These are phyloP conservation scores for Puccinia horiana DNA, from an alignment of 1,284 basidiomycete genomes.

Conservation along the genomic window DNA sequence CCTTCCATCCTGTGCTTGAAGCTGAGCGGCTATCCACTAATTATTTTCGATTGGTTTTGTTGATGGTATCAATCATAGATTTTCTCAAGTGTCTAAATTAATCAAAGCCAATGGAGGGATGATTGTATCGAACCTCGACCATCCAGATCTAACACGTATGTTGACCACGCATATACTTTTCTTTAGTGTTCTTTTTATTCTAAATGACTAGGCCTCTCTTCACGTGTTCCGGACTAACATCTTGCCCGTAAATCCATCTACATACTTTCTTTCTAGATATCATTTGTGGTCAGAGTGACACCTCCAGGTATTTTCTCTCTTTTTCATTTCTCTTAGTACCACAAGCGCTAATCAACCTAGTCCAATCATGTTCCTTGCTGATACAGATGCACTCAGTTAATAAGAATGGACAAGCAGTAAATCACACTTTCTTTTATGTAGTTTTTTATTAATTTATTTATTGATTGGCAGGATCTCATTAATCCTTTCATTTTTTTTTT, in stretches of 20 bases:
- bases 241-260: not conserved
- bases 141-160: constrained; percentile 40
- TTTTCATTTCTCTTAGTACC: not conserved
- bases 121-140: not conserved
- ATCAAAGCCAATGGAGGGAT: constrained; percentile 13
- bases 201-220: not conserved
- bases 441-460: not conserved
- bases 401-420: not conserved
- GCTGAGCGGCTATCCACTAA: not conserved
- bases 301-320: constrained; percentile 26
- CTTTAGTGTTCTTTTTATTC: not conserved
- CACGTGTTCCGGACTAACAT: too few species aligned
- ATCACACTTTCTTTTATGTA: not conserved
- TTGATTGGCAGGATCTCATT: not conserved
- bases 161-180: not conserved
- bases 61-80: not conserved
- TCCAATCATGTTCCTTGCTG: not conserved
- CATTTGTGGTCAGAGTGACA: constrained; percentile 25
- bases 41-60: not conserved
- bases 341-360: not conserved
- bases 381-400: constrained; percentile 6
- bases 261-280: constrained; percentile 2
- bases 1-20: not conserved
- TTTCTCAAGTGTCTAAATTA: constrained; percentile 2
- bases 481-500: not conserved